These are phyloP conservation scores for Mollisiaceae sp. DNA, from an alignment of 2,329 filamentous ascomycete genomes.

Conservation along the genomic window DNA sequence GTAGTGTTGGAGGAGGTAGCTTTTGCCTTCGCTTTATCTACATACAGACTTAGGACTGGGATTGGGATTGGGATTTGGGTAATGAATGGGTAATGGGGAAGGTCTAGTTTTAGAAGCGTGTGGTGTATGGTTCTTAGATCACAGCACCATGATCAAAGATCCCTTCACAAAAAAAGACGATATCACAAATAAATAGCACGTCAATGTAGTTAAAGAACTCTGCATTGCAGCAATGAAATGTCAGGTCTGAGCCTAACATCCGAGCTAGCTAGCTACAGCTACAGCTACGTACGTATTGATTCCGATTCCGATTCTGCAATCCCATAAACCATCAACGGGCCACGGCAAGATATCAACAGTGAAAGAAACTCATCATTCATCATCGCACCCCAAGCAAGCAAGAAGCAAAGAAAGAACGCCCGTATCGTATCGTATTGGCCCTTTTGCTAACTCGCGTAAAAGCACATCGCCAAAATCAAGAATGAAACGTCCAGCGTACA, in stretches of 20 bases:
- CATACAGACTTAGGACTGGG: too few species aligned
- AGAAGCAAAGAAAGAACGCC: conserved; percentile 13
- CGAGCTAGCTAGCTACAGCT: conserved; percentile 18
- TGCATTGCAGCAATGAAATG: not conserved
- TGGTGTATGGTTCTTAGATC: too few species aligned
- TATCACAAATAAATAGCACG: too few species aligned
- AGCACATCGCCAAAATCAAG: conserved; percentile 15
- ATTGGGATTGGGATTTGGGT: too few species aligned
- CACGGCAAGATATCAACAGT: conserved; percentile 10
- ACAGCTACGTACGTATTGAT: conserved; percentile 16
- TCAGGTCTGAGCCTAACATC: not conserved
- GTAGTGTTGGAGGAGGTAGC: too few species aligned
- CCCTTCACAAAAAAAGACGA: too few species aligned
- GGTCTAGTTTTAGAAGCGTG: too few species aligned
- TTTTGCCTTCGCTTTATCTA: too few species aligned
- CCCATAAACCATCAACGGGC: not conserved
- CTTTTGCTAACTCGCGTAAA: conserved; percentile 14
- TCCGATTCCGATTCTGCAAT: not conserved
- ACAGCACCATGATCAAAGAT: too few species aligned
- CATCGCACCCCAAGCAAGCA: conserved; percentile 18
- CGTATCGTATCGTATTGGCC: not conserved
- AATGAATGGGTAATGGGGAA: too few species aligned
- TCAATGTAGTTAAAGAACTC: not conserved
- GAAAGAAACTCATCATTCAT: conserved; percentile 22
- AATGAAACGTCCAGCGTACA: conserved; percentile 38